Conservation (phyloP, 345 rosid genomes). For the Luvunga scandens region DNA sequence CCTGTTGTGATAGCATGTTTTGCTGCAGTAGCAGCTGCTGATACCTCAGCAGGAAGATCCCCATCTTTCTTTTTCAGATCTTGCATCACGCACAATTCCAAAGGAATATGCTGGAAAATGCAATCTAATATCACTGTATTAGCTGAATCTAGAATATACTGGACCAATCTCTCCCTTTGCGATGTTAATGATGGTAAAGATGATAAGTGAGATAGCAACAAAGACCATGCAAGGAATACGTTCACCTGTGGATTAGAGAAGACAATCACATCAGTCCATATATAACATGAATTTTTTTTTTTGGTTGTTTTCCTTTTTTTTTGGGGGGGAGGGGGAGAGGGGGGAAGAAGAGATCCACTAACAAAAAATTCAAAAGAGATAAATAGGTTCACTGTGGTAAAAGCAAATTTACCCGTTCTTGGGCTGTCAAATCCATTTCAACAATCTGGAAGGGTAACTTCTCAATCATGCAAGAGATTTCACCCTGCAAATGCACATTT, state of each 20-base stretch:
- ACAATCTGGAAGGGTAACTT: slow-evolving; percentile 62
- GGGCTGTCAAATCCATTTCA: slow-evolving; percentile 65
- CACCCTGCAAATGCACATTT: slow-evolving; percentile 57
- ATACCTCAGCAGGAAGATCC: slow-evolving; percentile 49
- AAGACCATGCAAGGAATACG: slow-evolving; percentile 79
- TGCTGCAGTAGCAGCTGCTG: slow-evolving; percentile 73
- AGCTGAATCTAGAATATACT: slow-evolving; percentile 69
- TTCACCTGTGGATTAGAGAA: slow-evolving; percentile 55
- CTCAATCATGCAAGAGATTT: slow-evolving; percentile 65
- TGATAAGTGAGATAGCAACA: slow-evolving; percentile 74
- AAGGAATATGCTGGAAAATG: slow-evolving; percentile 88
- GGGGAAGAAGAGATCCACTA: too few species aligned
- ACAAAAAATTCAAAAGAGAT: slow-evolving; percentile 1
- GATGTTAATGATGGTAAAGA: slow-evolving; percentile 64
- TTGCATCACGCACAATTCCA: slow-evolving; percentile 51
- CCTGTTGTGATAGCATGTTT: slow-evolving; percentile 61
- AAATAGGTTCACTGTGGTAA: background rate
- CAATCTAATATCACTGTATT: slow-evolving; percentile 68
- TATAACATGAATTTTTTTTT: background rate
- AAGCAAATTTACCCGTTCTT: slow-evolving; percentile 61
- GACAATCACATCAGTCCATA: slow-evolving; percentile 6
- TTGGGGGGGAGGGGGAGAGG: too few species aligned
- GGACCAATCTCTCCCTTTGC: slow-evolving; percentile 71
- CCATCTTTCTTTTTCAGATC: slow-evolving; percentile 71
- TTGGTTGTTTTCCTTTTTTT: too few species aligned